Base-by-base conservation (phyloP, 192 early-diverging fungal genomes). In the Podila epigama region DNA sequence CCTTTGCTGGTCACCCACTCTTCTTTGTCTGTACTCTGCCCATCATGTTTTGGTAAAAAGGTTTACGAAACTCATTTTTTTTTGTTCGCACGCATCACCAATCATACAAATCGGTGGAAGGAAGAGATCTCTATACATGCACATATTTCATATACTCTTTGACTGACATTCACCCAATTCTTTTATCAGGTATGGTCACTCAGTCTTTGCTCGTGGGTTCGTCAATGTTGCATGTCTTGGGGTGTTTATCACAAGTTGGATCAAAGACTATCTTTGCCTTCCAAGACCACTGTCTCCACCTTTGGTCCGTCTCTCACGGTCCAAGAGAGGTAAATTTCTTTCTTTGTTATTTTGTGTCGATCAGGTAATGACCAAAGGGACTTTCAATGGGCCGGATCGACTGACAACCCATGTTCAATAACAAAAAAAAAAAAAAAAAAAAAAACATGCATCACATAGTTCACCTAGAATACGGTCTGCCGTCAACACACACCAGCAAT, bases 401-500 rank as follows among this genome's bases (percentile, higher is more conserved):
- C n/a, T n/a, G n/a, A n/a, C n/a, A n/a, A n/a, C n/a, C n/a, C n/a
- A n/a, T n/a, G n/a, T n/a, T n/a, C n/a, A n/a, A n/a, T n/a, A n/a
- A n/a, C n/a, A n/a, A n/a, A n/a, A n/a, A n/a, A n/a, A n/a, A n/a
- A n/a, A n/a, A n/a, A n/a, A n/a, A n/a, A n/a, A 4, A 15, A 20
- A 68, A 89, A 42, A 88, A 87, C 12, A 80, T 81, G 55, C 88
- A 81, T 48, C 70, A 69, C 8, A 78, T 84, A 28, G 87, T 89
- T 48, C 86, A 90, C n/a, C 70, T 91, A 32, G 96, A 98, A 75
- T 98, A 94, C 63, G 96, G 96, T 3, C 95, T 96, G 65, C 96
- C 96, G 22, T 96, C 94, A 2, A 93, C 94, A 0, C 96, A 98
- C 66, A 89, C 94, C 4, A 87, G 90, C 36, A 96, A 96, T 79